These are phyloP conservation scores for Nephelium lappaceum DNA, from an alignment of 345 rosid genomes.

Conservation along the genomic window DNA sequence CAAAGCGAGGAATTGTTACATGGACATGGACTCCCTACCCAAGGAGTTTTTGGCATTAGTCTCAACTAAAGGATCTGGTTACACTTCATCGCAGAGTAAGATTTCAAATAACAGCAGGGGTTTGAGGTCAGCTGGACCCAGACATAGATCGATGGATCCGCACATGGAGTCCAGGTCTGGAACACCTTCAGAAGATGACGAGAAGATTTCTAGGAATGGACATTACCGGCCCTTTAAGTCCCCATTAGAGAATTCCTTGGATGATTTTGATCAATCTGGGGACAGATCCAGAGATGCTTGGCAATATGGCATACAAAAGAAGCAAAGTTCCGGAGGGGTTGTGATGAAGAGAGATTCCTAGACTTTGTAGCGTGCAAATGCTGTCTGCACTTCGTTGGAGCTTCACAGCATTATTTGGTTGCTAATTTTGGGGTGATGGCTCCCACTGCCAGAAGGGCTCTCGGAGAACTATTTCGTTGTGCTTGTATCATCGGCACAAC, in stretches of 20 bases:
- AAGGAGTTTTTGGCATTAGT: conserved; percentile 55
- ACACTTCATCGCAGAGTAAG: conserved; percentile 53
- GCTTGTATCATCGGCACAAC: conserved; percentile 12
- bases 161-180: conserved; percentile 71
- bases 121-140: conserved; percentile 67
- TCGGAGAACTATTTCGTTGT: conserved; percentile 4
- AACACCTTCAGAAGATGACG: conserved; percentile 76
- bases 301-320: conserved; percentile 74
- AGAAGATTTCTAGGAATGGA: conserved; percentile 69
- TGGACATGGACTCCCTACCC: conserved; percentile 93
- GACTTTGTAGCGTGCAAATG: conserved; percentile 12
- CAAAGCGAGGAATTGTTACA: conserved; percentile 81
- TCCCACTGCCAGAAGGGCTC: conserved; percentile 17
- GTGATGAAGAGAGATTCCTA: conserved; percentile 57
- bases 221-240: conserved; percentile 45
- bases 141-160: conserved; percentile 65
- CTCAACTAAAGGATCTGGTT: conserved; percentile 47
- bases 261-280: conserved; percentile 62
- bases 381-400: not conserved
- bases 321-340: conserved; percentile 48
- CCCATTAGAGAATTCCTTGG: conserved; percentile 55
- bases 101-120: conserved; percentile 60
- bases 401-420: not conserved
- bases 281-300: conserved; percentile 76
- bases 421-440: conserved; percentile 9